phyloP scores from a whole-genome alignment of 2,329 filamentous ascomycete genomes.

The Exserohilum turcica region DNA sequence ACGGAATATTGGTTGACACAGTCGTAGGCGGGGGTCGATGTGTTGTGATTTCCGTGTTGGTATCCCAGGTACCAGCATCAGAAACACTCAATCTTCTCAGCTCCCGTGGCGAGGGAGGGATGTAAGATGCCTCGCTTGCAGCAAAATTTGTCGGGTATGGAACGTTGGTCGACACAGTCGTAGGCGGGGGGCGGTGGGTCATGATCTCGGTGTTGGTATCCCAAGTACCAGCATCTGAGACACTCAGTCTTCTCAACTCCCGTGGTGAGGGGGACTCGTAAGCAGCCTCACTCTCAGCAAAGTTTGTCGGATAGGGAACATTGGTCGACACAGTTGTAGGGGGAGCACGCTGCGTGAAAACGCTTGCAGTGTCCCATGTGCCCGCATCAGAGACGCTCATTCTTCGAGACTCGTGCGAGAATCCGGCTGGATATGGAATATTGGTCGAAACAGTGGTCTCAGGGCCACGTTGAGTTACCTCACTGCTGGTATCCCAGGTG shows the following conservation, averaged over 20 bases:
- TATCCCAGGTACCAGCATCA: conserved; percentile 10
- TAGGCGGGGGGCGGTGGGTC: conserved; percentile 8
- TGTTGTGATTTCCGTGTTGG: conserved; percentile 2
- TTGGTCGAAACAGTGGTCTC: conserved; percentile 8
- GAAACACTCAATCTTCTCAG: conserved; percentile 8
- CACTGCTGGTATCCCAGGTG: conserved; percentile 15
- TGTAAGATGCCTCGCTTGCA: neutral
- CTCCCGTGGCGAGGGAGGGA: neutral
- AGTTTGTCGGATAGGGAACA: conserved; percentile 5
- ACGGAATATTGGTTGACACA: conserved; percentile 9
- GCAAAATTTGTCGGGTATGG: conserved; percentile 5
- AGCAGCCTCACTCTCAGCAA: neutral
- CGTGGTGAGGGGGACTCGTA: neutral
- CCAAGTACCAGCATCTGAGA: conserved; percentile 14
- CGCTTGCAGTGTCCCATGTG: conserved; percentile 6
- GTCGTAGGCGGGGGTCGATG: conserved; percentile 5
- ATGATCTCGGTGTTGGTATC: conserved; percentile 9
- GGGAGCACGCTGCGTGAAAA: conserved; percentile 2
- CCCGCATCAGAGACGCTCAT: conserved; percentile 8
- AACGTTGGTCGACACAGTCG: conserved; percentile 13
- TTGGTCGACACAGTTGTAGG: conserved; percentile 15
- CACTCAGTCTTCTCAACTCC: conserved; percentile 9
- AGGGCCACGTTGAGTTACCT: conserved; percentile 7
- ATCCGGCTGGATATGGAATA: neutral
- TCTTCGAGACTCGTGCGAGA: conserved; percentile 1